Percentiles rank a stretch among this genome's conserved stretches.
These are phyloP conservation scores for Sporobolomyces roseus DNA, from an alignment of 768 basidiomycete genomes.

Conservation along the genomic window DNA sequence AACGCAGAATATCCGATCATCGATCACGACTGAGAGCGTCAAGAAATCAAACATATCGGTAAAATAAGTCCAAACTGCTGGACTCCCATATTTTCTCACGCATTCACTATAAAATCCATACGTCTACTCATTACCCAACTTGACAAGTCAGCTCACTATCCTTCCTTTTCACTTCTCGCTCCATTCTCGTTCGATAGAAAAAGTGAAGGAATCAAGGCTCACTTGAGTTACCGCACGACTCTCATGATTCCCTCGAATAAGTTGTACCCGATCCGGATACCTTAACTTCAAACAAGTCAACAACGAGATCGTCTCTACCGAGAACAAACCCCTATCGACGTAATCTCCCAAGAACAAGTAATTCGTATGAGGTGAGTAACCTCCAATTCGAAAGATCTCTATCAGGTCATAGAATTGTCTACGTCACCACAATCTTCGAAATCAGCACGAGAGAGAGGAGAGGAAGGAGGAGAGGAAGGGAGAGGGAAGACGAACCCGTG, in stretches of 20 bases:
- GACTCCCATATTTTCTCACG: slow-evolving; percentile 90
- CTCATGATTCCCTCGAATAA: slow-evolving; percentile 97
- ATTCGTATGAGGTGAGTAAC: slow-evolving; percentile 92
- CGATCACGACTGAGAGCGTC: slow-evolving; percentile 94
- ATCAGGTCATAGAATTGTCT: slow-evolving; percentile 99
- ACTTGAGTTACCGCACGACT: slow-evolving; percentile 96
- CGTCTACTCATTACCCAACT: slow-evolving; percentile 56
- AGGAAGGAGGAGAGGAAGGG: neutral
- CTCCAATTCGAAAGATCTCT: slow-evolving; percentile 98
- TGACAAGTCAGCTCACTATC: too few species aligned
- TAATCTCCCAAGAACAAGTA: slow-evolving; percentile 99
- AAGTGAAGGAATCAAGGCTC: too few species aligned
- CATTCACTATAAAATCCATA: slow-evolving; percentile 99
- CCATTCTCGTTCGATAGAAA: too few species aligned
- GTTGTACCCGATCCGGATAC: slow-evolving; percentile 91
- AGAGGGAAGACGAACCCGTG: slow-evolving; percentile 65
- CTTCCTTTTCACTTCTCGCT: too few species aligned
- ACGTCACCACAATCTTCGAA: slow-evolving; percentile 42
- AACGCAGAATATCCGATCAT: slow-evolving; percentile 98
- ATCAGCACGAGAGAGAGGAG: neutral
- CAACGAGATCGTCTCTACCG: slow-evolving; percentile 96
- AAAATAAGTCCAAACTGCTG: slow-evolving; percentile 97
- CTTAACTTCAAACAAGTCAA: slow-evolving; percentile 93
- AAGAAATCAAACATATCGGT: slow-evolving; percentile 99
- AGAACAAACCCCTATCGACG: slow-evolving; percentile 95